phyloP scores from a whole-genome alignment of 768 basidiomycete genomes.

The Auricularia heimuer region DNA sequence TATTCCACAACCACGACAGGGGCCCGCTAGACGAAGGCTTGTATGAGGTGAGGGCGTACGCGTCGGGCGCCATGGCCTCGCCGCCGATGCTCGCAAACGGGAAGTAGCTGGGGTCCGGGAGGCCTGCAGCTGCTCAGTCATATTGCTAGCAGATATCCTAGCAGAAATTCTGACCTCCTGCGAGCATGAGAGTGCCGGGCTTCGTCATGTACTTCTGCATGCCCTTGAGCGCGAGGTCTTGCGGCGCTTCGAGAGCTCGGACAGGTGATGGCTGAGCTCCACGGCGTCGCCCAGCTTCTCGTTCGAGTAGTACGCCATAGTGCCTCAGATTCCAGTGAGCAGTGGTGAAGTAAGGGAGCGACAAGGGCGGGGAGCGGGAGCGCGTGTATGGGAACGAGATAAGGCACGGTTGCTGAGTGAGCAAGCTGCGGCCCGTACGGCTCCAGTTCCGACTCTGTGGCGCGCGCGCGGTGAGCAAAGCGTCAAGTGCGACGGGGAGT shows the following conservation, averaged over 20 bases:
- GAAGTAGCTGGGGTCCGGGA: slow-evolving; percentile 61
- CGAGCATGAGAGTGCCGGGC: slow-evolving; percentile 48
- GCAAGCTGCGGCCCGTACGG: too few species aligned
- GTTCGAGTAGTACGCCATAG: not conserved
- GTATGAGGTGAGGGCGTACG: slow-evolving; percentile 32
- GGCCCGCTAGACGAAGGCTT: slow-evolving; percentile 20
- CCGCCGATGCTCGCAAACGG: slow-evolving; percentile 56
- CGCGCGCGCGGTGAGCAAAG: too few species aligned
- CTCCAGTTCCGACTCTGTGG: too few species aligned
- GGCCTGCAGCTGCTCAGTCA: slow-evolving; percentile 27
- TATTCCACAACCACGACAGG: slow-evolving; percentile 50
- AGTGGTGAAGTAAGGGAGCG: too few species aligned
- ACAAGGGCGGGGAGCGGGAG: too few species aligned
- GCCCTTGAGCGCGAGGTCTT: slow-evolving; percentile 48
- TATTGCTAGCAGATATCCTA: slow-evolving; percentile 4
- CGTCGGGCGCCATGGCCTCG: slow-evolving; percentile 39
- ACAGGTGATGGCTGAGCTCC: slow-evolving; percentile 67
- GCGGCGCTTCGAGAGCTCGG: slow-evolving; percentile 40
- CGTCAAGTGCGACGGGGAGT: too few species aligned
- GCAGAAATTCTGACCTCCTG: slow-evolving; percentile 45
- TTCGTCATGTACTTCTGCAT: slow-evolving; percentile 48
- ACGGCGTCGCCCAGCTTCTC: slow-evolving; percentile 34
- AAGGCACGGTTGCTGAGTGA: too few species aligned
- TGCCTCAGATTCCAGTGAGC: not conserved
- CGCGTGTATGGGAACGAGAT: too few species aligned